A percentile compares a stretch with the other conserved stretches of the same genome.
Evolutionary conservation across 371 early-diverging fungal genomes (phyloP).

Genomic region (Lichtheimia corymbifera): DNA sequence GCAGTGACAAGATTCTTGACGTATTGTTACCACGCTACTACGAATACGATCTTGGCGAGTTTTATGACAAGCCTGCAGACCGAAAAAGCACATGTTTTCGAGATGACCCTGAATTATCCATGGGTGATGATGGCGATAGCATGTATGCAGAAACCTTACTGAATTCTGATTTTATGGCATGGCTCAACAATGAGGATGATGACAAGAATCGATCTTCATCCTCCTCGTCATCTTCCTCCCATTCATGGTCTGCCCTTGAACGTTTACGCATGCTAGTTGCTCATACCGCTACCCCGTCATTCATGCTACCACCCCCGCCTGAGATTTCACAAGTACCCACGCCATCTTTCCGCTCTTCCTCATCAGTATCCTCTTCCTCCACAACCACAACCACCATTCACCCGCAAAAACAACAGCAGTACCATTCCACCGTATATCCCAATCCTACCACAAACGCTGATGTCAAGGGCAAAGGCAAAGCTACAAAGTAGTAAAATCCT

Average conservation of each 20-base stretch:
- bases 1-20: constrained; percentile 15
- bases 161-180: constrained; percentile 28
- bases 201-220: constrained; percentile 5
- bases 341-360: not conserved
- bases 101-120: constrained; percentile 28
- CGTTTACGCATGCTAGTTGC: constrained; percentile 25
- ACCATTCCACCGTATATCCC: no score
- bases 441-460: constrained; percentile 1
- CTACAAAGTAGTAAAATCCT: not conserved
- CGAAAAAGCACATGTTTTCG: not conserved
- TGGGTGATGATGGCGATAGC: constrained; percentile 34
- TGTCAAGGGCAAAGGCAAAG: constrained; percentile 15
- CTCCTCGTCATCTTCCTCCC: not conserved
- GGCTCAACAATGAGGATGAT: constrained; percentile 17
- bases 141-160: constrained; percentile 30
- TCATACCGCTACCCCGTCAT: constrained; percentile 11
- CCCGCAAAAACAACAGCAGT: not conserved
- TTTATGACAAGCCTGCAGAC: constrained; percentile 6
- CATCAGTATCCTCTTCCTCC: not conserved
- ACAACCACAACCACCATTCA: not conserved
- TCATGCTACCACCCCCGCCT: constrained; percentile 2
- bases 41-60: constrained; percentile 16
- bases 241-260: constrained; percentile 14
- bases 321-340: not conserved
- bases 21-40: constrained; percentile 22